These are phyloP conservation scores for Thraustochytrium sp. DNA, from an alignment of 352 stramenopile genomes.

Conservation along the genomic window DNA sequence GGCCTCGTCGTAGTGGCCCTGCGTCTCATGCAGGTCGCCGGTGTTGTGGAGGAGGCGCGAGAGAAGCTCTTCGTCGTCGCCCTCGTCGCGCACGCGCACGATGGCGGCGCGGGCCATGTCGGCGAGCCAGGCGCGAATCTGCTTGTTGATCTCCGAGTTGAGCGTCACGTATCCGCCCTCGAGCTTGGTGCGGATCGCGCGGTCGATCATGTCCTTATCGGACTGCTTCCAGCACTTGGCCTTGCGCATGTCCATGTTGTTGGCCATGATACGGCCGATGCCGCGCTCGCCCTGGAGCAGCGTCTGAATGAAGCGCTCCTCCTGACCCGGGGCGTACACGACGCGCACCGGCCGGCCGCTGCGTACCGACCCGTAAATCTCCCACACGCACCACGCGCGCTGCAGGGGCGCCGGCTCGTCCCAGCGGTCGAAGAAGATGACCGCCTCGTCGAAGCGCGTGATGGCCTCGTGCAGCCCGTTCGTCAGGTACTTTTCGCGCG, in stretches of 20 bases:
- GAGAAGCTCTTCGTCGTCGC: not conserved
- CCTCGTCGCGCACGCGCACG: not conserved
- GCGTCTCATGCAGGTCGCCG: not conserved
- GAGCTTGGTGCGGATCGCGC: not conserved
- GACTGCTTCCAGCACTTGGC: not conserved
- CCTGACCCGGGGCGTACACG: not conserved
- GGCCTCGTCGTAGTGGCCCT: not conserved
- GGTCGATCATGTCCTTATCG: not conserved
- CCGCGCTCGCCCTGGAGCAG: not conserved
- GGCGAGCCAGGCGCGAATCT: not conserved
- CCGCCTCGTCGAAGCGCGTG: not conserved
- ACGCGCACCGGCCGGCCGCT: not conserved
- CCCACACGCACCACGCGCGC: conserved; percentile 33
- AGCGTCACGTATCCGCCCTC: not conserved
- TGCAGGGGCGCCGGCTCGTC: not conserved
- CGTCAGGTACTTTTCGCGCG: not conserved
- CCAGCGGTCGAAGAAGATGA: conserved; percentile 29
- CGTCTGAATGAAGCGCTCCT: not conserved
- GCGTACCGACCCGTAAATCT: not conserved
- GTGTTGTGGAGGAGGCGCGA: not conserved
- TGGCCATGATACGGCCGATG: not conserved
- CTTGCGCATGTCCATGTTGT: not conserved
- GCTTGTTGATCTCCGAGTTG: not conserved
- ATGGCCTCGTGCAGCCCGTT: not conserved
- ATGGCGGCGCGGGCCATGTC: not conserved